phyloP scores from a whole-genome alignment of 2,329 filamentous ascomycete species.

The Huntiella bhutanensis region DNA sequence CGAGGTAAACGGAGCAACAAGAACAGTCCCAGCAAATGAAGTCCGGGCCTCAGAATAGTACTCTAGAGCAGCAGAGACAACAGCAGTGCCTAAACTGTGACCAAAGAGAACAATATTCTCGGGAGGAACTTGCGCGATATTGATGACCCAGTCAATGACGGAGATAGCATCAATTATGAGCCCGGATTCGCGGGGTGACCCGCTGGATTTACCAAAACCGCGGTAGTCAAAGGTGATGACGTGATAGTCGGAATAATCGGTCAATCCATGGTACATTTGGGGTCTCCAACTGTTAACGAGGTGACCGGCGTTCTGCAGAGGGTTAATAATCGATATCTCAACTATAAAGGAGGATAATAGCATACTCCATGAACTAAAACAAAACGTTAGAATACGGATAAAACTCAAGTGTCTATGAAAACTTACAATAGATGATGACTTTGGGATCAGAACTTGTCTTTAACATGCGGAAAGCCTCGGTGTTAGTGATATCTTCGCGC shows the following conservation, averaged over 20 bases:
- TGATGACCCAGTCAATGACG: constrained; percentile 52
- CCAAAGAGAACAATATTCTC: constrained; percentile 63
- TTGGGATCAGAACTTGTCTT: constrained; percentile 42
- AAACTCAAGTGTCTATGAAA: too few species aligned
- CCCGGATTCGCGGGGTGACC: constrained; percentile 61
- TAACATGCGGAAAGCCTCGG: constrained; percentile 41
- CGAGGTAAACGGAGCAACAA: constrained; percentile 63
- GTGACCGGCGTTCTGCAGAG: constrained; percentile 58
- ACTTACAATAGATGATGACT: constrained; percentile 35
- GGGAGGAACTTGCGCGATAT: constrained; percentile 43
- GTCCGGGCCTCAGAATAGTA: constrained; percentile 40
- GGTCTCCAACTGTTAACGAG: constrained; percentile 62
- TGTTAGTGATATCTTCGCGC: constrained; percentile 33
- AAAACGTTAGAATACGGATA: background rate
- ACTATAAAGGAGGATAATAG: constrained; percentile 25
- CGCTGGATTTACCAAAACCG: constrained; percentile 66
- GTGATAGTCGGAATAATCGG: constrained; percentile 56
- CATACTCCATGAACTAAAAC: constrained; percentile 10
- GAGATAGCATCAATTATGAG: constrained; percentile 62
- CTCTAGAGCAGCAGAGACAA: constrained; percentile 56
- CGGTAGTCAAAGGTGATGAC: constrained; percentile 83
- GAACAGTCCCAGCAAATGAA: constrained; percentile 61
- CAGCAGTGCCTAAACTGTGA: constrained; percentile 76
- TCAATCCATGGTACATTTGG: constrained; percentile 56
- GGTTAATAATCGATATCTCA: constrained; percentile 16